Base-by-base conservation (phyloP, 768 basidiomycete genomes). In the Boletus fagicola region DNA sequence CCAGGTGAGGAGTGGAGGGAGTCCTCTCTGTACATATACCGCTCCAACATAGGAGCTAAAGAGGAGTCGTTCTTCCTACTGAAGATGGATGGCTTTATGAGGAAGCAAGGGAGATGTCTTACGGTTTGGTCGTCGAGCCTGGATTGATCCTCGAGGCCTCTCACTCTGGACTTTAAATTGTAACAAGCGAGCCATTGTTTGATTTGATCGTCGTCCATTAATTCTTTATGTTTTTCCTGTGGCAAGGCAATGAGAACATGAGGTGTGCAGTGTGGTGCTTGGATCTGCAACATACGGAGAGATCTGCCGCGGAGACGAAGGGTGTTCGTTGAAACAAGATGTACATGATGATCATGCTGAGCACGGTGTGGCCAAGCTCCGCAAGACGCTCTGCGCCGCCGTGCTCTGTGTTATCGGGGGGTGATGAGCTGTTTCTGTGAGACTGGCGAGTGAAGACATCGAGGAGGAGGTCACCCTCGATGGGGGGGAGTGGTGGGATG, bases 31-130 rank as follows among this genome's bases (percentile, higher is more conserved):
- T n/a, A 79, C 74, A 67, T 81, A 85, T 13, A 86, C 69, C n/a
- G 85, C 88, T 10, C 86, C 88, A 13, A 88, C 74, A 60, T 87
- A 88, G 20, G 81, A 80, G 62, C 80, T 64, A 60, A 87, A 87
- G 49, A 85, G 79, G 44, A 69, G 72, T 28, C 75, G 75, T 53
- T 82, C 79, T 69, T 85, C 85, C 86, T 88, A 59, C 18, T 33
- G 35, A 51, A 28, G 42, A 48, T 62, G 60, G 54, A 35, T 36
- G 49, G 47, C 39, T 53, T 51, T 45, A 12, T 35, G 15, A 28
- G 39, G 18, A 33, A 48, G 15, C 1, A 26, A 24, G 39, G 9
- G 26, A 22, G 31, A 18, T 9, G 13, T 18, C 60, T 52, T 62
- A 79, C 80, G 31, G 72, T 61, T 3, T 79, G 72, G 1, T 69